A percentile compares a stretch with the other conserved stretches of the same genome.
Conservation (phyloP, 257 asterid species). For the Gentiana macrophylla region DNA sequence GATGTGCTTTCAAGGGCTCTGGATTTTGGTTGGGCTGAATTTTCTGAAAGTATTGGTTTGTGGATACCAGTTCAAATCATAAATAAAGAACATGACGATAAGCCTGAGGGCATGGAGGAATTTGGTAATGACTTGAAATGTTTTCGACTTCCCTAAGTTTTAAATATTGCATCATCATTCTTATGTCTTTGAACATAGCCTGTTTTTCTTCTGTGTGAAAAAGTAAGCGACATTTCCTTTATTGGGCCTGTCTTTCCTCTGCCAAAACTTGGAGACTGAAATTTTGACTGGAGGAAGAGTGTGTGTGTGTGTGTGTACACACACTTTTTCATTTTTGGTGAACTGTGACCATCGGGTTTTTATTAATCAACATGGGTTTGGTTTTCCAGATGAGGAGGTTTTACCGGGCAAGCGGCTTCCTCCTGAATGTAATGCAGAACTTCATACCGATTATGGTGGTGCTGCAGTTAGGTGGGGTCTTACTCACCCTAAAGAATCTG, state of each 20-base stretch:
- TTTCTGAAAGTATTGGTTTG: constrained; percentile 66
- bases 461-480: constrained; percentile 91
- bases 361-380: constrained; percentile 1
- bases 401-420: constrained; percentile 79
- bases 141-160: no score
- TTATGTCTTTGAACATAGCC: no score
- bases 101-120: constrained; percentile 75
- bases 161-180: no score
- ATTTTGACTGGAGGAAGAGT: no score
- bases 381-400: constrained; percentile 43
- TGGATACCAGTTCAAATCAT: constrained; percentile 64
- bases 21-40: constrained; percentile 51
- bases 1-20: constrained; percentile 46
- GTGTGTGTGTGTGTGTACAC: no score
- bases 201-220: no score
- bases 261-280: background rate
- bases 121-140: constrained; percentile 34
- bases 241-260: background rate
- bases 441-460: constrained; percentile 82
- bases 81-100: constrained; percentile 71
- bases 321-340: background rate
- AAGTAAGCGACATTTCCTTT: background rate
- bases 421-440: constrained; percentile 68
- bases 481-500: constrained; percentile 83
- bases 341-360: background rate